Evolutionary conservation across 2,329 filamentous ascomycete genomes (phyloP).

Genomic region (Penicillium sp.): DNA sequence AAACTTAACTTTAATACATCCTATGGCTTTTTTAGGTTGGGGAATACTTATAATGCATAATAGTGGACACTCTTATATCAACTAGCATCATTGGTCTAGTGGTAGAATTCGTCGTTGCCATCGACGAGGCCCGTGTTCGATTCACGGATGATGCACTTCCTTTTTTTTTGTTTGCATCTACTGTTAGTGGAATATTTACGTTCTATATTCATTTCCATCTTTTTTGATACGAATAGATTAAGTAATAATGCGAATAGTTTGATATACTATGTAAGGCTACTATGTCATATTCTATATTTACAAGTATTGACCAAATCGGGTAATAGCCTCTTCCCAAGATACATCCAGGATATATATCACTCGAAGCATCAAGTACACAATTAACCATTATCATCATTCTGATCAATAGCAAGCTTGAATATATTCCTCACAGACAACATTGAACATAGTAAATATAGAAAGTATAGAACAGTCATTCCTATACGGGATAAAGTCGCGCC

Average conservation of each 20-base stretch:
- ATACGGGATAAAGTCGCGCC: background rate
- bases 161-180: constrained; percentile 3
- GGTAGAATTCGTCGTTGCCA: constrained; percentile 48
- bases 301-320: background rate
- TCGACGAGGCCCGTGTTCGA: constrained; percentile 49
- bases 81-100: constrained; percentile 45
- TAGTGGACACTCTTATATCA: background rate
- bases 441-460: background rate
- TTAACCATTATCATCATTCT: background rate
- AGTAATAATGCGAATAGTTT: background rate
- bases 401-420: background rate
- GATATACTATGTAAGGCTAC: background rate
- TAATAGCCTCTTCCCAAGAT: background rate
- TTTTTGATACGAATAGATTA: background rate
- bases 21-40: too few relatives aligned
- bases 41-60: too few relatives aligned
- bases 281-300: background rate
- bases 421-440: background rate
- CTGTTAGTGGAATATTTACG: background rate
- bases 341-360: background rate
- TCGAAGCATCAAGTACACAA: background rate
- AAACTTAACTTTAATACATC: too few relatives aligned
- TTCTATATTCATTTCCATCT: background rate
- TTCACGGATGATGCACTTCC: constrained; percentile 45
- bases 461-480: background rate